These are phyloP conservation scores for Teunomyces lycoperdinae DNA, from an alignment of 805 yeast genomes.

Conservation along the genomic window DNA sequence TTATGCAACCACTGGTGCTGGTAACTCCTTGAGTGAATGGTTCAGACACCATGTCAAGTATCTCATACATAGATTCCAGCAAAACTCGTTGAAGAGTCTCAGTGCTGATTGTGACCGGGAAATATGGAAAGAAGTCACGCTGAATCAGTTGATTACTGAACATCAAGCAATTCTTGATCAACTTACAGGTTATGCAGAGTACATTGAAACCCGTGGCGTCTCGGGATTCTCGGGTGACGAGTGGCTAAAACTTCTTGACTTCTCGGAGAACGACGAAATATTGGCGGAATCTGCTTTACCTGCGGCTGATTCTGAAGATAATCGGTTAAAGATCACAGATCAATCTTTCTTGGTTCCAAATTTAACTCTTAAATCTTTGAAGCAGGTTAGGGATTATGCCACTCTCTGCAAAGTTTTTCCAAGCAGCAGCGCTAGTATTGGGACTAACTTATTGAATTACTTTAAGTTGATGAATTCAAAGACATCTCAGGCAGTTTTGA, in stretches of 20 bases:
- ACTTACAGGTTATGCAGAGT: constrained; percentile 23
- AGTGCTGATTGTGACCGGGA: constrained; percentile 59
- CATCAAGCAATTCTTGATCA: constrained; percentile 25
- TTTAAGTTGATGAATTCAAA: constrained; percentile 50
- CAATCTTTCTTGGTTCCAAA: constrained; percentile 31
- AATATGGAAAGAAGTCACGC: constrained; percentile 75
- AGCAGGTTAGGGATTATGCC: constrained; percentile 48
- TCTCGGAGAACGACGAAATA: constrained; percentile 12
- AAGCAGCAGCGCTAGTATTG: constrained; percentile 36
- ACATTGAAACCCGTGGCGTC: constrained; percentile 16
- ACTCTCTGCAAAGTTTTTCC: constrained; percentile 59
- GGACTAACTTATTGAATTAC: constrained; percentile 44
- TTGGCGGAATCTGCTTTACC: not conserved
- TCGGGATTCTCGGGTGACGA: constrained; percentile 22
- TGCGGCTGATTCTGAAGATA: not conserved
- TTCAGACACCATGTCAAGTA: constrained; percentile 63
- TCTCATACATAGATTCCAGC: constrained; percentile 56
- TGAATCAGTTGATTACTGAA: constrained; percentile 33
- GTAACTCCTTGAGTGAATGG: constrained; percentile 56
- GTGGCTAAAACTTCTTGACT: constrained; percentile 28
- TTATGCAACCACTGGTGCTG: constrained; percentile 50
- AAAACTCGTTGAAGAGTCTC: constrained; percentile 45
- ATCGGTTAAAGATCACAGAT: constrained; percentile 13
- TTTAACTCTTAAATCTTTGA: constrained; percentile 19
- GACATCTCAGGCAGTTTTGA: constrained; percentile 58